phyloP scores from a whole-genome alignment of 116 monocot species.

The Phalaenopsis hybrid region DNA sequence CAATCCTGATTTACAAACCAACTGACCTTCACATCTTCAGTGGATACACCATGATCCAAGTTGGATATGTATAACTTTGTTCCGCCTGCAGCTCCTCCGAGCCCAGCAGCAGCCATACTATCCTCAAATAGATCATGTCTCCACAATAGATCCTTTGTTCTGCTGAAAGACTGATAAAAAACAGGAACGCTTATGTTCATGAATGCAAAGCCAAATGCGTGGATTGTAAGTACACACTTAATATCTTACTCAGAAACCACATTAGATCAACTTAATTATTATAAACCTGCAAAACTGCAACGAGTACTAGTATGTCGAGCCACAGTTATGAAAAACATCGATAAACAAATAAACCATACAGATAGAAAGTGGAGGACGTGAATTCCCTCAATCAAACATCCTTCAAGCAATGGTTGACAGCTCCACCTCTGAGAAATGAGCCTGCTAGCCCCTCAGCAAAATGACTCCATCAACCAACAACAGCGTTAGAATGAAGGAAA shows the following conservation, averaged over 20 bases:
- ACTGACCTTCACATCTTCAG: conserved; percentile 91
- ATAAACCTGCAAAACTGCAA: conserved; percentile 17
- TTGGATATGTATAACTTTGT: conserved; percentile 93
- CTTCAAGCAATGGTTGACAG: conserved; percentile 27
- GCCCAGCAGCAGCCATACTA: conserved; percentile 64
- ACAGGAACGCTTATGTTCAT: conserved; percentile 25
- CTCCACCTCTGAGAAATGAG: conserved; percentile 26
- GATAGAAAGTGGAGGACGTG: conserved; percentile 35
- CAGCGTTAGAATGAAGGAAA: conserved; percentile 22
- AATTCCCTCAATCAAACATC: conserved; percentile 38
- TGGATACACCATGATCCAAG: conserved; percentile 88
- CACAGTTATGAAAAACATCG: conserved; percentile 20
- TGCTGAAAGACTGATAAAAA: conserved; percentile 76
- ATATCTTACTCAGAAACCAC: conserved; percentile 17
- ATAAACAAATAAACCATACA: conserved; percentile 21
- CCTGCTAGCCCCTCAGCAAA: conserved; percentile 22
- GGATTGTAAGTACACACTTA: conserved; percentile 28
- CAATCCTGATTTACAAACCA: conserved; percentile 9
- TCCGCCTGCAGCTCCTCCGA: conserved; percentile 47
- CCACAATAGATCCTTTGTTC: conserved; percentile 61
- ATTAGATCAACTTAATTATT: conserved; percentile 14
- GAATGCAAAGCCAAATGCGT: conserved; percentile 27
- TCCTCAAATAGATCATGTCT: conserved; percentile 73
- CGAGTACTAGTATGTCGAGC: conserved; percentile 8
- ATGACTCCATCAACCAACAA: conserved; percentile 19